phyloP scores from a whole-genome alignment of 108 stramenopile species.

The Bacterosira constricta region DNA sequence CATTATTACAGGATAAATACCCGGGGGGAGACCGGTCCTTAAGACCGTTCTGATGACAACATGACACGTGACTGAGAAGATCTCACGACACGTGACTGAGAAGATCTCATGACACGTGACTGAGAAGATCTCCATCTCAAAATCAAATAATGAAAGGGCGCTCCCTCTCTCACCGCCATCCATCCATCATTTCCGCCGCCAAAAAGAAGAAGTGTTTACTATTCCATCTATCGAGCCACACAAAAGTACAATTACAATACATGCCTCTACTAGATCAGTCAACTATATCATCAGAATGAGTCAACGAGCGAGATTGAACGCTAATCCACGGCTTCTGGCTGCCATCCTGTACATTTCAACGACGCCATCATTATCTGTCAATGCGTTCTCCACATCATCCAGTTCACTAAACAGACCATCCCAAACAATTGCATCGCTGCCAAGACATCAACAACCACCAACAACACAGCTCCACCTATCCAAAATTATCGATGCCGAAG shows the following conservation, averaged over 20 bases:
- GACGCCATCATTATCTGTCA: not conserved
- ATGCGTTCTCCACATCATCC: not conserved
- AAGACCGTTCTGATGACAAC: too few species aligned
- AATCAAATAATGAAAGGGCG: too few species aligned
- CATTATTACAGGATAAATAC: too few species aligned
- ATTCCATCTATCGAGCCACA: not conserved
- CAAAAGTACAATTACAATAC: not conserved
- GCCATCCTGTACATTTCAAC: not conserved
- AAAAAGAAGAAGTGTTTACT: too few species aligned
- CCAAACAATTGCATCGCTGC: not conserved
- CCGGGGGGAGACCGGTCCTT: too few species aligned
- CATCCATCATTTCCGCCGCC: too few species aligned
- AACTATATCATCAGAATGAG: not conserved
- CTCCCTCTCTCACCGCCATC: not conserved
- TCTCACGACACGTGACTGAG: too few species aligned
- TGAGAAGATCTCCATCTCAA: too few species aligned
- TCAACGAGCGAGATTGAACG: not conserved
- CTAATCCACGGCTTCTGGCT: not conserved
- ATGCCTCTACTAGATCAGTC: not conserved
- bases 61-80: too few species aligned
- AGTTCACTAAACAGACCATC: not conserved
- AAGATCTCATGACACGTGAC: too few species aligned
- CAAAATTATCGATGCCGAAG: slow-evolving; percentile 45
- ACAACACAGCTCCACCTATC: not conserved
- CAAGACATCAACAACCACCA: not conserved